These are phyloP conservation scores for Ceratocystis diversiconidia DNA, from an alignment of 2,329 filamentous ascomycete genomes.

Conservation along the genomic window DNA sequence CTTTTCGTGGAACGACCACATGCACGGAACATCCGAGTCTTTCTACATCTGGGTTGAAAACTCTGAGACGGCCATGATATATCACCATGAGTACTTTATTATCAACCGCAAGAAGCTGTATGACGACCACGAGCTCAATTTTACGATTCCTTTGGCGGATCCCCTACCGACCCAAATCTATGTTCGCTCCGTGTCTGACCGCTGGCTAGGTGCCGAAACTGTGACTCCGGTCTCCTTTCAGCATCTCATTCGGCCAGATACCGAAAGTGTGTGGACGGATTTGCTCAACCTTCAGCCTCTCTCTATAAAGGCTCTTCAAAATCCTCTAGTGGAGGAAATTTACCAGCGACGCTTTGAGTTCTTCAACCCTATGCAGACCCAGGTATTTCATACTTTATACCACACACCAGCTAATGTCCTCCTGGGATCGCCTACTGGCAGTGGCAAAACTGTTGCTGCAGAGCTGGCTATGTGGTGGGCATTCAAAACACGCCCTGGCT, in stretches of 20 bases:
- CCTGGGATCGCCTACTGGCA: conserved; percentile 87
- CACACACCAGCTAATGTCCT: conserved; percentile 85
- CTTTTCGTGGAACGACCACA: conserved; percentile 84
- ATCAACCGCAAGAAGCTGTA: conserved; percentile 77
- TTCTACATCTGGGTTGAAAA: conserved; percentile 99
- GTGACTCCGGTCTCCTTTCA: conserved; percentile 94
- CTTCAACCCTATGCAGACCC: conserved; percentile 99
- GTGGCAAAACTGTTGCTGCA: conserved; percentile 91
- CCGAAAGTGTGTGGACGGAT: conserved; percentile 93
- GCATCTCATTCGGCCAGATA: conserved; percentile 92
- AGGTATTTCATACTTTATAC: conserved; percentile 94
- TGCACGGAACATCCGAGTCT: conserved; percentile 87
- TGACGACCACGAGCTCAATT: conserved; percentile 94
- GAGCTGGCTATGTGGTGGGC: conserved; percentile 99
- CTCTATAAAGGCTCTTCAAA: conserved; percentile 74
- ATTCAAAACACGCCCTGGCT: conserved; percentile 83
- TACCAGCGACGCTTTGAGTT: conserved; percentile 83
- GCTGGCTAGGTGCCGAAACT: conserved; percentile 93
- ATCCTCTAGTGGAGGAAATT: conserved; percentile 71
- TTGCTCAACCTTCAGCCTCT: conserved; percentile 82
- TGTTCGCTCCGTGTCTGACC: conserved; percentile 81
- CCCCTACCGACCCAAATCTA: conserved; percentile 93
- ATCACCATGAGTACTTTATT: conserved; percentile 95
- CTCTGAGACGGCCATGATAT: conserved; percentile 92
- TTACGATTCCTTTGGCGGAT: conserved; percentile 89